A percentile compares a stretch with the other conserved stretches of the same genome.
Evolutionary conservation across 176 grass and related monocot genomes (phyloP).

Genomic region (Musa schizocarpa): DNA sequence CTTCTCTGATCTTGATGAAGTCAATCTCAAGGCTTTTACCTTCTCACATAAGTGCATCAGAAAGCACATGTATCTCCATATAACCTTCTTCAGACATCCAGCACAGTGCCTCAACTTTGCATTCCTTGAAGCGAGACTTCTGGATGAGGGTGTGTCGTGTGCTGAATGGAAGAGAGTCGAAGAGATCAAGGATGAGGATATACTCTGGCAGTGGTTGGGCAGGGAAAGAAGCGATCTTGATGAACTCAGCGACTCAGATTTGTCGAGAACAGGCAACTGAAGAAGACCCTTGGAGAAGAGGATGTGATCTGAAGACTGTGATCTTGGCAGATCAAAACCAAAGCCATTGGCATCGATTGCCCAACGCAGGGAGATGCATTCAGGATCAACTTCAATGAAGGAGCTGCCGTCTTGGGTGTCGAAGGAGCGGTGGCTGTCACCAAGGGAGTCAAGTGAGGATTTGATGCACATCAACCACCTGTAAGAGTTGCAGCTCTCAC

Average conservation of each 20-base stretch:
- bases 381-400: not conserved
- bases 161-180: not conserved
- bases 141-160: not conserved
- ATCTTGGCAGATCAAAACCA: too few relatives aligned
- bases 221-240: not conserved
- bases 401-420: not conserved
- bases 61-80: not conserved
- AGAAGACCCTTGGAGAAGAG: slow-evolving; percentile 2
- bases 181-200: not conserved
- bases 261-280: not conserved
- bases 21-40: not conserved
- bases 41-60: not conserved
- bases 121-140: not conserved
- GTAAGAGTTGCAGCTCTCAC: not conserved
- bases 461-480: not conserved
- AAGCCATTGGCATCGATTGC: not conserved
- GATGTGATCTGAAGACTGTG: not conserved
- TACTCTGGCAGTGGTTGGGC: too few relatives aligned
- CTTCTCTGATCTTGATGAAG: not conserved
- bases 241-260: not conserved
- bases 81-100: not conserved
- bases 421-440: not conserved
- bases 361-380: not conserved
- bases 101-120: not conserved
- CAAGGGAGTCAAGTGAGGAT: not conserved